Evolutionary conservation across 805 yeast species (phyloP).

Genomic region (Saccharomycopsis fibuligera): DNA sequence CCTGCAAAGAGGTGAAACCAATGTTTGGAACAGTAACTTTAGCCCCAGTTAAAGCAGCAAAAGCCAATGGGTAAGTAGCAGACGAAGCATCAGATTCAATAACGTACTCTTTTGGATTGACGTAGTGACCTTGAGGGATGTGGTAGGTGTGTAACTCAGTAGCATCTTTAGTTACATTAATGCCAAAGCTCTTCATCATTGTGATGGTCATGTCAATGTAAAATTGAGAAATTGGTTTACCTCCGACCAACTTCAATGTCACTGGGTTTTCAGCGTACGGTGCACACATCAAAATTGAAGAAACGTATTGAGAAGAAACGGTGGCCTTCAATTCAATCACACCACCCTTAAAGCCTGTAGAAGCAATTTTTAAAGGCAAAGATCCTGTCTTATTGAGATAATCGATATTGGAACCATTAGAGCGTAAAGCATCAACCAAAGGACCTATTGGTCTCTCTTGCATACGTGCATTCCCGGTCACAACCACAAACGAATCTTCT

Average conservation of each 20-base stretch:
- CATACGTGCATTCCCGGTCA: conserved; percentile 96
- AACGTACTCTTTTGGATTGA: conserved; percentile 77
- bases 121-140: conserved; percentile 78
- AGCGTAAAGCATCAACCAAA: conserved; percentile 79
- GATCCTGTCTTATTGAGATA: conserved; percentile 76
- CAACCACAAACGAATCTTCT: conserved; percentile 41
- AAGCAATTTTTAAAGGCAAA: conserved; percentile 67
- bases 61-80: conserved; percentile 95
- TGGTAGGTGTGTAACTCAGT: conserved; percentile 80
- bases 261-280: conserved; percentile 90
- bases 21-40: conserved; percentile 91
- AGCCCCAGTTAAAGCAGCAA: conserved; percentile 94
- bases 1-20: conserved; percentile 87
- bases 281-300: conserved; percentile 94
- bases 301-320: conserved; percentile 94
- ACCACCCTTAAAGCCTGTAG: conserved; percentile 80
- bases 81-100: conserved; percentile 97
- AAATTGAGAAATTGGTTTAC: conserved; percentile 92
- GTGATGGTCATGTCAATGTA: conserved; percentile 96
- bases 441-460: conserved; percentile 97
- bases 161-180: conserved; percentile 60
- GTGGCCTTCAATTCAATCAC: conserved; percentile 91
- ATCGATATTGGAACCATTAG: conserved; percentile 70
- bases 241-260: conserved; percentile 84
- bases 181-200: conserved; percentile 90